Conservation (phyloP, 768 basidiomycete species). For the Termitomyces heimii region DNA sequence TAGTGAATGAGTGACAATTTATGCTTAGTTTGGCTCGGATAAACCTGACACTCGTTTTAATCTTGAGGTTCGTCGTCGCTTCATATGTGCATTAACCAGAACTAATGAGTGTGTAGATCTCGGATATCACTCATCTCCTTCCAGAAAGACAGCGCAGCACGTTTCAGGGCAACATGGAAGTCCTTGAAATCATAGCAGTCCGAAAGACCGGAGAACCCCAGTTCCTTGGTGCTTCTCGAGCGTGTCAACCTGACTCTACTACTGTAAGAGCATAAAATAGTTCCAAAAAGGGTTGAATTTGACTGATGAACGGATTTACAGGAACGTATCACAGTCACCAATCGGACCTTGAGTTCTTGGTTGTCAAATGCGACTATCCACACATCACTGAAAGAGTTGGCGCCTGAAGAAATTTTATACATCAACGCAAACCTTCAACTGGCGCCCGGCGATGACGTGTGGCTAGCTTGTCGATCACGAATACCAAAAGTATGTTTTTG, state of each 20-base stretch:
- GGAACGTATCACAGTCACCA: constrained; percentile 47
- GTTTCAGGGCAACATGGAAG: constrained; percentile 23
- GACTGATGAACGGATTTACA: constrained; percentile 19
- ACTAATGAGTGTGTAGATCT: constrained; percentile 30
- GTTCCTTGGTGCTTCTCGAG: constrained; percentile 38
- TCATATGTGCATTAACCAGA: constrained; percentile 6
- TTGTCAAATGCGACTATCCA: constrained; percentile 26
- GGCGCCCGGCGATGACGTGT: constrained; percentile 48
- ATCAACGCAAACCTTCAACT: constrained; percentile 39
- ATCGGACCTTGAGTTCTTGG: constrained; percentile 41
- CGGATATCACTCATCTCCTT: constrained; percentile 34
- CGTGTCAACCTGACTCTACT: constrained; percentile 20
- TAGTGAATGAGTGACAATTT: constrained; percentile 4
- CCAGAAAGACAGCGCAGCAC: constrained; percentile 21
- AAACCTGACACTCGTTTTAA: constrained; percentile 91
- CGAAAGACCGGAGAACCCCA: constrained; percentile 30
- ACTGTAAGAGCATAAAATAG: constrained; percentile 22
- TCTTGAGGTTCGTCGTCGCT: constrained; percentile 56
- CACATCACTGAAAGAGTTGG: constrained; percentile 13
- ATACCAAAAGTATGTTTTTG: constrained; percentile 39
- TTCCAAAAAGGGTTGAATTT: constrained; percentile 1
- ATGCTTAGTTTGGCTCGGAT: constrained; percentile 79
- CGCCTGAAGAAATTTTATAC: constrained; percentile 19
- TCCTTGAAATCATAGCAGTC: constrained; percentile 43
- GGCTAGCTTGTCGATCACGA: constrained; percentile 46